Conservation (phyloP, 2,329 filamentous ascomycete species). For the Simplicillium sp. region DNA sequence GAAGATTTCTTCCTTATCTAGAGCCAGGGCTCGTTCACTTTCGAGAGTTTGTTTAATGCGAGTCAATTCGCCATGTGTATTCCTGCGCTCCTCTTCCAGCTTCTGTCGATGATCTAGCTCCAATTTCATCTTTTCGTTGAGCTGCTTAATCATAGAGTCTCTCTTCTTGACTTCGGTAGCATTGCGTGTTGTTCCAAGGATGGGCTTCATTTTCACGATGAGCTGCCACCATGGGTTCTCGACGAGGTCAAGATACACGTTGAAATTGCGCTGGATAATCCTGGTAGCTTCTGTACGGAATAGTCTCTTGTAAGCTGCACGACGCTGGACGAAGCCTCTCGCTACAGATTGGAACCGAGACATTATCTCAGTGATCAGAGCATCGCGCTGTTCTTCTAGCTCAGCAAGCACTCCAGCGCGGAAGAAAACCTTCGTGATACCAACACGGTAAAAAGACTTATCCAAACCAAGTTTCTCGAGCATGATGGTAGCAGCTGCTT, state of each 20-base stretch:
- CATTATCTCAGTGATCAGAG: slow-evolving; percentile 90
- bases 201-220: slow-evolving; percentile 87
- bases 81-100: slow-evolving; percentile 83
- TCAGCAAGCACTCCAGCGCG: slow-evolving; percentile 91
- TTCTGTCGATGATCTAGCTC: slow-evolving; percentile 67
- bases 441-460: slow-evolving; percentile 79
- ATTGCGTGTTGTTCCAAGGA: slow-evolving; percentile 84
- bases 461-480: slow-evolving; percentile 83
- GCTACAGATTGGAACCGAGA: slow-evolving; percentile 86
- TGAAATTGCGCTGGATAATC: slow-evolving; percentile 91
- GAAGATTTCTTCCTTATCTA: slow-evolving; percentile 99
- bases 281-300: slow-evolving; percentile 91
- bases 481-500: slow-evolving; percentile 76
- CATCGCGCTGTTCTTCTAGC: slow-evolving; percentile 89
- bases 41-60: slow-evolving; percentile 90
- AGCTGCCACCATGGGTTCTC: slow-evolving; percentile 97
- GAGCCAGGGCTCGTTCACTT: slow-evolving; percentile 85
- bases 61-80: slow-evolving; percentile 77
- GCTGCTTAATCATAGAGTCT: slow-evolving; percentile 82
- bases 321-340: slow-evolving; percentile 78
- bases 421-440: slow-evolving; percentile 97
- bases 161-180: slow-evolving; percentile 90
- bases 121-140: slow-evolving; percentile 73
- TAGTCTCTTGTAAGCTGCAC: slow-evolving; percentile 82
- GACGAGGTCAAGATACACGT: slow-evolving; percentile 81